Conservation (phyloP, 306 rosid genomes). For the Ochetophila trinervis region DNA sequence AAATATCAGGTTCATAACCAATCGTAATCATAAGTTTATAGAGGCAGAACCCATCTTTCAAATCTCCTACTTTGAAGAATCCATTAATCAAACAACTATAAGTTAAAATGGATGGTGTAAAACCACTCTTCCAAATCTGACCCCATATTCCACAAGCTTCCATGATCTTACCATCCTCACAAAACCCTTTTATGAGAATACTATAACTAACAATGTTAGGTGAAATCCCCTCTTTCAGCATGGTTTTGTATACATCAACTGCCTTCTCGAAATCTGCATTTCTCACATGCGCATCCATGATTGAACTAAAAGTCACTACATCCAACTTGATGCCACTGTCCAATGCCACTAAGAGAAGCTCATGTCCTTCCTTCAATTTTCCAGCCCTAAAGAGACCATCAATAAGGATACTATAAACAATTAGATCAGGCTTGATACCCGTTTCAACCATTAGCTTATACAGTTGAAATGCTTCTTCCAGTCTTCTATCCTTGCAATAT, state of each 20-base stretch:
- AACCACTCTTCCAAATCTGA: slow-evolving; percentile 24
- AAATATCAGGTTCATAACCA: slow-evolving; percentile 26
- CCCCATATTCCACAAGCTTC: slow-evolving; percentile 28
- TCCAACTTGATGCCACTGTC: slow-evolving; percentile 23
- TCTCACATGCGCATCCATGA: slow-evolving; percentile 39
- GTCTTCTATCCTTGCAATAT: slow-evolving; percentile 24
- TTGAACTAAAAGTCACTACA: slow-evolving; percentile 30
- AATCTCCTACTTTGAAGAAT: slow-evolving; percentile 22
- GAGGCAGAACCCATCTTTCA: slow-evolving; percentile 24
- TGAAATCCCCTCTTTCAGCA: slow-evolving; percentile 22
- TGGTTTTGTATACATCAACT: slow-evolving; percentile 22
- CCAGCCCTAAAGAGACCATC: slow-evolving; percentile 26
- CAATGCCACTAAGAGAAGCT: slow-evolving; percentile 16
- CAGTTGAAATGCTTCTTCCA: slow-evolving; percentile 26
- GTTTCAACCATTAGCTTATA: slow-evolving; percentile 24
- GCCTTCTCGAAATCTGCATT: slow-evolving; percentile 13
- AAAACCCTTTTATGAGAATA: slow-evolving; percentile 28
- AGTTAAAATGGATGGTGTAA: slow-evolving; percentile 23
- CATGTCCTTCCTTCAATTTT: slow-evolving; percentile 23
- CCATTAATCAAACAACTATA: slow-evolving; percentile 32
- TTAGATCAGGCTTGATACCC: slow-evolving; percentile 26
- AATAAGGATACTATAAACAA: slow-evolving; percentile 26
- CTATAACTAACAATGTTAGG: slow-evolving; percentile 29
- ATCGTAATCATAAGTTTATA: slow-evolving; percentile 14
- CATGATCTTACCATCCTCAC: slow-evolving; percentile 3